Base-by-base conservation (phyloP, 2,329 filamentous ascomycete species). In the Diaporthe citriasiana region DNA sequence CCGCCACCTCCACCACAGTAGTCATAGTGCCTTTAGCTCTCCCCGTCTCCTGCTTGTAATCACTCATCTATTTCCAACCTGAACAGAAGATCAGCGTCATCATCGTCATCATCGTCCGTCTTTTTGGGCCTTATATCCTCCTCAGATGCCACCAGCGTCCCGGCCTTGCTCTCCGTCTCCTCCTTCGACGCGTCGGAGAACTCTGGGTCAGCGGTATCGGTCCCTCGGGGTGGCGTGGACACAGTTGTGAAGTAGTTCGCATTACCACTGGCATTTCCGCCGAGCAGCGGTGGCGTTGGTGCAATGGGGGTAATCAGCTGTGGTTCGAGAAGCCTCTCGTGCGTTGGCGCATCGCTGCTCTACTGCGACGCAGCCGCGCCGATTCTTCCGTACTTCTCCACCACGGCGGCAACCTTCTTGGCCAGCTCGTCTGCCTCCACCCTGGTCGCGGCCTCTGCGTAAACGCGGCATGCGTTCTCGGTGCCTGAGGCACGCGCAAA, bases 401-500 rank as follows among this genome's bases (percentile, higher is more conserved):
- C 92, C 76, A 95, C 90, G 77, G 91, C 89, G 22, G 93, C 92
- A 63, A 98, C 95, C 82, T 95, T 94, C 79, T 92, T 92, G 73
- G 95, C 95, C 76, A 98, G 88, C 83, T 98, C 95, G 79, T 98
- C 95, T 0, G 95, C 95, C 84, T 98, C 96, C 22, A 92, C 93
- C 76, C 94, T 91, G 60, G 94, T 97, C 50, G 94, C 94, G 5
- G 97, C 97, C 85, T 99, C 97, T 10, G 96, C 96, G 81, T 99
- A 99, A 27, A 99, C 95, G 76, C 97, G 91, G 79, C 98, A 95
- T 3, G 95, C 96, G 83, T 99, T 97, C 84, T 99, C 97, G 0
- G 97, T 99, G 40, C 97, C 97, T 77, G 93, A 97, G 50, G 97
- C 95, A 79, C 97, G 92, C 10, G 95, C 97, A 83, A 99, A 99